phyloP scores from a whole-genome alignment of 2,329 filamentous ascomycete species.

The Pseudocercospora pini-densiflorae region DNA sequence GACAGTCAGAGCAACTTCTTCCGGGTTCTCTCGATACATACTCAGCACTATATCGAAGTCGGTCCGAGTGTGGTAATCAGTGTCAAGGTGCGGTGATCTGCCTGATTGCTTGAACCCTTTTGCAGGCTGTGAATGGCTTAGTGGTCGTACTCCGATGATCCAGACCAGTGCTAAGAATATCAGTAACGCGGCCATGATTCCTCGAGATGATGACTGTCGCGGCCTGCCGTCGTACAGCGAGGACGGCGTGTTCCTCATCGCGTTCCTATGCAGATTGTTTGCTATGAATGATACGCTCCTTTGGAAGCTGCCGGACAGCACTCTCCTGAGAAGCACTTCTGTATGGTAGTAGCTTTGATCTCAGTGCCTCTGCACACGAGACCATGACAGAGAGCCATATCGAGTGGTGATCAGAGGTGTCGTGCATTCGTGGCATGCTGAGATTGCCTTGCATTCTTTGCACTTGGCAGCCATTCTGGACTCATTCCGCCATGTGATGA shows the following conservation, averaged over 20 bases:
- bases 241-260: not conserved
- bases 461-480: not conserved
- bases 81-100: not conserved
- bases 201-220: not conserved
- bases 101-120: not conserved
- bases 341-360: not conserved
- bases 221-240: not conserved
- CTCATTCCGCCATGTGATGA: not conserved
- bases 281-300: not conserved
- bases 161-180: not conserved
- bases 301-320: not conserved
- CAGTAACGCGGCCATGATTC: not conserved
- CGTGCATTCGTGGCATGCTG: no score
- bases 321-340: no score
- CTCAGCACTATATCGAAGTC: conserved; percentile 21
- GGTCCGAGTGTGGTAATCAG: not conserved
- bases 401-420: not conserved
- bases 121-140: not conserved
- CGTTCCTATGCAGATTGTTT: not conserved
- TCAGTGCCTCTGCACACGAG: not conserved
- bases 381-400: not conserved
- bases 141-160: not conserved
- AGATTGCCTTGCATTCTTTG: not conserved
- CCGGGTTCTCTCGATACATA: conserved; percentile 17
- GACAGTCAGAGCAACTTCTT: conserved; percentile 8